Evolutionary conservation across 2,329 filamentous ascomycete species (phyloP), one percentile per base, ranked within the genome.

Genomic region (Huntiella moniliformis): DNA sequence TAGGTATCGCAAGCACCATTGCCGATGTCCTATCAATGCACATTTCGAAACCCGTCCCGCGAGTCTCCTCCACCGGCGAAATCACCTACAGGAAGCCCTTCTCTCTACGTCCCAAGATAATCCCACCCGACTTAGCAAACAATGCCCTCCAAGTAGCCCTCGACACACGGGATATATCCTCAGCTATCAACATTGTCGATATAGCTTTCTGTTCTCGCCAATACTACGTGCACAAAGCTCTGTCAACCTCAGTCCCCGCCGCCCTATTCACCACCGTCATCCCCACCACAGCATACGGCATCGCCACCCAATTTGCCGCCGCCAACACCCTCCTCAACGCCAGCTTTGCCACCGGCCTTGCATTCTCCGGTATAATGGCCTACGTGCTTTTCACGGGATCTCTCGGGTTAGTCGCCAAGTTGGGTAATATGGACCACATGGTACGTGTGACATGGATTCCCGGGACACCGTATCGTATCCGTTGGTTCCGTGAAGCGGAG

Each of bases 361-460:
- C 82, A 4, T 85, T 93, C 57, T 74, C 73, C 0, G 87, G 83
- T 10, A 81, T 91, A 42, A 64, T 88, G 51, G 82, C 85, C 5
- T 98, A 96, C 59, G 69, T 92, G 37, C 72, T 76, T 15, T 83
- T 85, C 52, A 86, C 86, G 4, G 78, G 75, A 3, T 84, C 79
- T 7, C 73, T 96, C 45, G 91, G 88, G 2, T 64, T 91, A 37
- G 75, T 96, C 34, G 85, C 88, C 6, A 67, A 92, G 49, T 78
- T 84, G 18, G 95, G 88, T 32, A 71, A 79, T 50, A 95, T 95
- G 61, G 87, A 96, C 59, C 86, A 96, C 61, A 94, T 95, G 83
- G 79, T 81, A 56, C 76, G 91, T 15, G 85, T 96, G 4, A 87
- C 84, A 2, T 98, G 91, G 91, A 70, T 80, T 6, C 75, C 76